phyloP scores from a whole-genome alignment of 306 rosid genomes.

The Casuarina cunninghamiana region DNA sequence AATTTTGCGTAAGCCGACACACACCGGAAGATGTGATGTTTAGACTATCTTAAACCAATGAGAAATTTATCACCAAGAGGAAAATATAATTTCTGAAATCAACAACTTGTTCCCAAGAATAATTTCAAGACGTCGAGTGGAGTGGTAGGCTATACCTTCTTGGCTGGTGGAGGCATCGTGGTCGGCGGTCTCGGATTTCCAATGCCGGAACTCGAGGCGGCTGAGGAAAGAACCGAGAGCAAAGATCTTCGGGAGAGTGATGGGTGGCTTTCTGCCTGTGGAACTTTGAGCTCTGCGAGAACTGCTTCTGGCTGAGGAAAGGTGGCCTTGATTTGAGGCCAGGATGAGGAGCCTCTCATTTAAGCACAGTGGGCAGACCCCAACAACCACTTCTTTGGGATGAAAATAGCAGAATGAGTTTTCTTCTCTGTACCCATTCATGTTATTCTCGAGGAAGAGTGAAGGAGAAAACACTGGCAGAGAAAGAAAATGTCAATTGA shows the following conservation, averaged over 20 bases:
- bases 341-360: constrained; percentile 73
- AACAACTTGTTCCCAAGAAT: neutral
- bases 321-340: constrained; percentile 64
- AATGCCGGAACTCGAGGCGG: constrained; percentile 61
- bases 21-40: neutral
- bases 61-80: neutral
- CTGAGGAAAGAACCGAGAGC: constrained; percentile 76
- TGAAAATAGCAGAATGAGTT: constrained; percentile 75
- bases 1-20: neutral
- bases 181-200: constrained; percentile 48
- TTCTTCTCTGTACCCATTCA: constrained; percentile 59
- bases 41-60: neutral
- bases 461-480: neutral
- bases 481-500: constrained; percentile 15
- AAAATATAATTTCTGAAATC: neutral
- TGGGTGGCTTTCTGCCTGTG: constrained; percentile 34
- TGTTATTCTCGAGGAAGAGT: constrained; percentile 14
- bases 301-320: constrained; percentile 31
- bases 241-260: constrained; percentile 79
- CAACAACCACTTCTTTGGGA: constrained; percentile 67
- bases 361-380: constrained; percentile 82
- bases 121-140: too few species aligned
- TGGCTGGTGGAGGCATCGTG: constrained; percentile 70
- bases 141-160: constrained; percentile 60
- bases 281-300: constrained; percentile 33